Percentiles rank a stretch among this genome's conserved stretches.
These are phyloP conservation scores for Phyllosticta citrichinensis DNA, from an alignment of 2,329 filamentous ascomycete genomes.

Conservation along the genomic window DNA sequence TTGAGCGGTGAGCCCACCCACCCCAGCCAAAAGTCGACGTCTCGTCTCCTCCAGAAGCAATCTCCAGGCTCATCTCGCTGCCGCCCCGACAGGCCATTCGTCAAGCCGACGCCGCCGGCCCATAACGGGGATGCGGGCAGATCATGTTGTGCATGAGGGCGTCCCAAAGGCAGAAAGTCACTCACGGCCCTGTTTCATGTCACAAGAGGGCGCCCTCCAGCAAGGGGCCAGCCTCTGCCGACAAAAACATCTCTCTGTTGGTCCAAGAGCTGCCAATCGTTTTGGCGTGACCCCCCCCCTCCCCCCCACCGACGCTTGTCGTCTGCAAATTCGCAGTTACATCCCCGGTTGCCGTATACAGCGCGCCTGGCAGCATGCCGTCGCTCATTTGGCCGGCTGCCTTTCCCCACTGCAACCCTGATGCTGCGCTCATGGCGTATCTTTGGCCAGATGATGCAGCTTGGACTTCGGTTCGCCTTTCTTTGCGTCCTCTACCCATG, in stretches of 20 bases:
- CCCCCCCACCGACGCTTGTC: neutral
- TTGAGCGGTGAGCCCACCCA: neutral
- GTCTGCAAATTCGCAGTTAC: constrained; percentile 5
- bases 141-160: neutral
- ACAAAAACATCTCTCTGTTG: neutral
- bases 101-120: neutral
- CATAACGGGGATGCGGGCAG: constrained; percentile 9
- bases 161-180: constrained; percentile 1
- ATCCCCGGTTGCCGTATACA: constrained; percentile 9
- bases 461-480: constrained; percentile 6
- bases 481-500: constrained; percentile 1
- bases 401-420: constrained; percentile 9
- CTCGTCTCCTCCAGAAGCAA: too few species aligned
- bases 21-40: too few species aligned
- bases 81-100: constrained; percentile 1
- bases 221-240: neutral
- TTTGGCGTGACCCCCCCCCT: constrained; percentile 1
- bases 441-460: constrained; percentile 9
- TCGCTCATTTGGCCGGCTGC: constrained; percentile 9
- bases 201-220: constrained; percentile 9
- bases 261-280: constrained; percentile 9
- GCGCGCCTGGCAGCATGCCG: constrained; percentile 8
- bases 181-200: constrained; percentile 9
- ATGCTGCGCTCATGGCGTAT: constrained; percentile 9
- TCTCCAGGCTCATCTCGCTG: too few species aligned